Evolutionary conservation across 306 rosid genomes (phyloP), one percentile per base, ranked within the genome.

Genomic region (Cicer cuneatum): DNA sequence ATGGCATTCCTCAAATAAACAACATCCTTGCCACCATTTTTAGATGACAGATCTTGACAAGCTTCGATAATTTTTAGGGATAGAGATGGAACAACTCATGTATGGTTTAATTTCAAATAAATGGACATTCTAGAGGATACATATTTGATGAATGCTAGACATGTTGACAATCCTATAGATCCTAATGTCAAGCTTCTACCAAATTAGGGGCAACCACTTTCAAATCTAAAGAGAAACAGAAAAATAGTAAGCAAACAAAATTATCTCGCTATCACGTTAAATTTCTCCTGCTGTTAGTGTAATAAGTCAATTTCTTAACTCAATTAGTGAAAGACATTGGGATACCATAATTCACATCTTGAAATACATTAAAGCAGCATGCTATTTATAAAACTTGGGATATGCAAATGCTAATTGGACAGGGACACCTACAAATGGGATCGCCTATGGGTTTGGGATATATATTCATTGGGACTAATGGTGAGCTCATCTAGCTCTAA

Each of bases 51-150:
- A 58, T 58, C 4, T 29, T 58, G 45, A 18, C 19, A 60, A 35
- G 33, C 48, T 15, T 38, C 7, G 8, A 5, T 62, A 16, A 7
- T 39, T 39, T 39, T 39, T 39, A 39, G n/a, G 13, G 11, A 8
- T 37, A 7, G 67, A 61, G 46, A 61, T 61, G 67, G 67, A 8
- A 14, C 21, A 61, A 61, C 45, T 61, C 24, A 5, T 12, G 66
- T 42, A 35, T 35, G 5, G 16, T 35, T 35, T 60, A 35, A 60
- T 1, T 21, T 33, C 48, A 13, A 61, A 7, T 0, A 37, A 37
- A 61, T 3, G 46, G 21, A 57, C 47, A 62, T 39, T 38, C 48
- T 38, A 62, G n/a, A 62, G 48, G 48, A 62, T 40, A 62, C 33
- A 62, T 10, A 13, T 39, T 14, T 38, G 68, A 39, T 38, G 33